Base-by-base conservation (phyloP, 805 yeast genomes). In the Lachancea fermentati region DNA sequence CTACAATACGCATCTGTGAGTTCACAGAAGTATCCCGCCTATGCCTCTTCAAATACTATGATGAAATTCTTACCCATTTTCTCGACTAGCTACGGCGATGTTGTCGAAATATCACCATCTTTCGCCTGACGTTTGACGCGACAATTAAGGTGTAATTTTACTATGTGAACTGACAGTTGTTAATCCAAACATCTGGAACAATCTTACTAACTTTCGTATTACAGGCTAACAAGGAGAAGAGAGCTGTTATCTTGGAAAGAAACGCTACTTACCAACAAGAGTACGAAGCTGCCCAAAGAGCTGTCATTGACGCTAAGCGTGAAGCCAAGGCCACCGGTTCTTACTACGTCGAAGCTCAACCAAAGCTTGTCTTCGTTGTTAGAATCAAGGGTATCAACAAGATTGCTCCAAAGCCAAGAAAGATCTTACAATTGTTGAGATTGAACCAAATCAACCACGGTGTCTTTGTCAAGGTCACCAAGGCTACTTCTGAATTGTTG, bases 351-450 rank as follows among this genome's bases (percentile, higher is more conserved):
- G 87, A 81, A 66, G 96, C 95, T 71, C 91, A 89, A 80, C 79
- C 81, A 66, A 88, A 86, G 75, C 83, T 89, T 66, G 95, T 86
- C 57, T 87, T 89, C 71, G 95, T 89, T 66, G 80, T 89, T 72
- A 87, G 97, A 84, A 89, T 89, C 82, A 89, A 89, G 91, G 97
- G 97, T 89, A 86, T 89, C 72, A 85, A 78, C 89, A 89, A 88
- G 84, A 87, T 89, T 63, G 85, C 96, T 67, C 96, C 97, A 67
- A 89, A 89, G 84, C 96, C 96, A 81, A 88, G 96, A 85, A 89
- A 89, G 85, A 95, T 89, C 64, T 72, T 87, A 71, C 96, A 84
- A 75, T 80, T 88, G 69, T 78, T 86, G 72, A 83, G 96, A 79
- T 81, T 87, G 72, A 78, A 81, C 68, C 95, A 85, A 78, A 85